Evolutionary conservation across 2,329 filamentous ascomycete genomes (phyloP).

Genomic region (Trichoderma sp.): DNA sequence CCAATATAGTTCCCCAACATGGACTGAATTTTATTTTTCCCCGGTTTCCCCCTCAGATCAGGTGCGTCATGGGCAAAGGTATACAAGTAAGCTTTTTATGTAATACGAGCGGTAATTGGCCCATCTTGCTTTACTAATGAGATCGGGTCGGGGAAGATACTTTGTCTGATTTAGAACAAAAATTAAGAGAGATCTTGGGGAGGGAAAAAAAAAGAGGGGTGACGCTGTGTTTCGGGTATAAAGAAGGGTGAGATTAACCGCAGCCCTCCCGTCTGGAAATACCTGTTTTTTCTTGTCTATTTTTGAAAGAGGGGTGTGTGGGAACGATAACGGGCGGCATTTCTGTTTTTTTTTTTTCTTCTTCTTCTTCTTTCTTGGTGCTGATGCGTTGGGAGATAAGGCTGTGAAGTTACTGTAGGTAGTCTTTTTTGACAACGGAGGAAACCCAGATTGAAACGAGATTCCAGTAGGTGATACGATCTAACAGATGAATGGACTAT

Average conservation of each 20-base stretch:
- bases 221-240: slow-evolving; percentile 21
- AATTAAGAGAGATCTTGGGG: slow-evolving; percentile 6
- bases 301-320: not conserved
- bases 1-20: not conserved
- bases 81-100: not conserved
- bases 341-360: not conserved
- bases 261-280: not conserved
- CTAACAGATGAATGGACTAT: not conserved
- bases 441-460: not conserved
- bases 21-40: not conserved
- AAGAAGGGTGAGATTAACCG: slow-evolving; percentile 17
- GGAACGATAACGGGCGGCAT: not conserved
- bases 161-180: not conserved
- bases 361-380: not conserved
- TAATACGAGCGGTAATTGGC: slow-evolving; percentile 1
- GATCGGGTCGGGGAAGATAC: not conserved
- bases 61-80: slow-evolving; percentile 2
- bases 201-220: not conserved
- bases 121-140: slow-evolving; percentile 17
- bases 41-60: not conserved
- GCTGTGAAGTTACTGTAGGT: not conserved
- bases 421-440: not conserved
- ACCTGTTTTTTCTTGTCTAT: not conserved
- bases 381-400: not conserved
- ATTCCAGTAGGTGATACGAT: not conserved